phyloP scores from a whole-genome alignment of 768 basidiomycete genomes.

The Kwoniella dendrophila region DNA sequence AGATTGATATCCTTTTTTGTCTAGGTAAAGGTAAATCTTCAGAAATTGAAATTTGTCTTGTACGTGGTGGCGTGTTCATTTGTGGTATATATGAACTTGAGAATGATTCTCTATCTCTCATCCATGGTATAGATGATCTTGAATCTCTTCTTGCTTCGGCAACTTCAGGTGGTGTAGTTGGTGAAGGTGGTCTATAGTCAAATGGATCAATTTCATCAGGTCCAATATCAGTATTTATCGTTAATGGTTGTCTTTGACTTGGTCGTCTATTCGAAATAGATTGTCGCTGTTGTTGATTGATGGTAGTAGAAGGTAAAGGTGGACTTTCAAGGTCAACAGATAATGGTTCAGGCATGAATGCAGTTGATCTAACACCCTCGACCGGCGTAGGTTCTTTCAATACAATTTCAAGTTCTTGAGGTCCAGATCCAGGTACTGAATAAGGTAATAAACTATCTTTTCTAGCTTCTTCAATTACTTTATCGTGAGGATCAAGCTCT shows the following conservation, averaged over 20 bases:
- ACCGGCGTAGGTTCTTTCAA: constrained; percentile 21
- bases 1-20: constrained; percentile 10
- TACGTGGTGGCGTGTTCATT: constrained; percentile 7
- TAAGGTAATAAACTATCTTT: constrained; percentile 8
- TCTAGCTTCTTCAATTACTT: constrained; percentile 7
- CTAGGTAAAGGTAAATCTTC: constrained; percentile 12
- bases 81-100: not conserved
- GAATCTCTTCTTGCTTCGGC: not conserved
- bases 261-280: not conserved
- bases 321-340: not conserved
- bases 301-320: too few species aligned
- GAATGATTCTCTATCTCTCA: constrained; percentile 8
- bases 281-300: too few species aligned
- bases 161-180: constrained; percentile 2
- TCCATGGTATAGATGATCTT: constrained; percentile 15
- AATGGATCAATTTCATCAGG: constrained; percentile 20
- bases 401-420: constrained; percentile 22
- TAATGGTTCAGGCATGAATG: constrained; percentile 10
- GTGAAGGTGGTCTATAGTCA: constrained; percentile 9
- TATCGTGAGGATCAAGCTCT: not conserved
- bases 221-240: constrained; percentile 1
- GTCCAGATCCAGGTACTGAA: constrained; percentile 15
- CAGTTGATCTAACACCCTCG: constrained; percentile 7
- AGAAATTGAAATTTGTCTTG: constrained; percentile 18
- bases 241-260: not conserved